Evolutionary conservation across 179 eudicot genomes (phyloP), one percentile per base, ranked within the genome.

Genomic region (Beta macrorhiza): DNA sequence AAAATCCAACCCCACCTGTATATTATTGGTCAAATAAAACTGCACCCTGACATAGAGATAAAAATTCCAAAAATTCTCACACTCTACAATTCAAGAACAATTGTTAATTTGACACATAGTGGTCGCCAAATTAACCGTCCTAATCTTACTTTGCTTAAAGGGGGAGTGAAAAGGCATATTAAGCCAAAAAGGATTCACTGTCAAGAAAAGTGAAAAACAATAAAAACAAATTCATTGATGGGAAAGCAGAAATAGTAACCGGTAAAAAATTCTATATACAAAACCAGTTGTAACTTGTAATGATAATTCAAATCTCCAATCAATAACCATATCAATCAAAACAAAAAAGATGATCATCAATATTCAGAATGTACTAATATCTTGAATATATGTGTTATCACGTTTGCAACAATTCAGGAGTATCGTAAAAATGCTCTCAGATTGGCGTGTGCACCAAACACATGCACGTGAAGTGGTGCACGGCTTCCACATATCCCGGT

Each of bases 51-150:
- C 75, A 72, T 25, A 37, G 62, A 76, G 45, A 20, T 42, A 80
- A 81, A 47, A 45, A 64, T 59, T 52, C 78, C 76, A 42, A 56
- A 75, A 3, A 76, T 42, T 37, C 58, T 72, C 64, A 32, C 83
- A 71, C 32, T 61, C 65, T 61, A 78, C 67, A 67, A 49, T 73
- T 74, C 44, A 75, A 15, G 49, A 20, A n/a, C 49, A 57, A 8
- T 45, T 10, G n/a, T 64, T 76, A 17, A 5, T 29, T 32, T 17
- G 44, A 20, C 17, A 45, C 1, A 63, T 77, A 20, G 7, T 16
- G 22, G 32, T 47, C 37, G 58, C 53, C 47, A 25, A 59, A 44
- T 62, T n/a, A n/a, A 76, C 42, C 57, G 62, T 0, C 1, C 2
- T 42, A 62, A 19, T 52, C 62, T 65, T 78, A 17, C 53, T 19